Evolutionary conservation across 139 green algal species (phyloP), one percentile per base, ranked within the genome.

Genomic region (Picochlorum sp.): DNA sequence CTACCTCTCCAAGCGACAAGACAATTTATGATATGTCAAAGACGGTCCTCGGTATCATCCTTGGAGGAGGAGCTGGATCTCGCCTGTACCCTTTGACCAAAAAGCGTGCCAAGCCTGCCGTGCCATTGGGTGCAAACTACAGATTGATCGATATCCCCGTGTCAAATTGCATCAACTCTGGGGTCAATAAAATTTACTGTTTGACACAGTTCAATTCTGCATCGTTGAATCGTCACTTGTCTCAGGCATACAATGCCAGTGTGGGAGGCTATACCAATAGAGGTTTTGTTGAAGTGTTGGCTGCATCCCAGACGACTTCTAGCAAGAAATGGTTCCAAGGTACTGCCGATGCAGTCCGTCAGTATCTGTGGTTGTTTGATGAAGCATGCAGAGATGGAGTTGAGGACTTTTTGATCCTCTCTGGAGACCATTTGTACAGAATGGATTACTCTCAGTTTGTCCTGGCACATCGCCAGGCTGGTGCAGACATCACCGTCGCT

Each of bases 151-250:
- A 99, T 78, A 98, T 99, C 69, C 94, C 94, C 13, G 94, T 99
- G 44, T 91, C 76, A 81, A 99, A 99, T 82, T 99, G 94, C 86
- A 94, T 99, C 71, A 99, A 99, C 89, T 90, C 74, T 76, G 90
- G 92, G 69, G 84, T 99, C 58, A 96, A 90, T 81, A 99, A 99
- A 80, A 96, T 99, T 65, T 99, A 99, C 86, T 95, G 89, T 78
- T 81, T 99, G 14, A 99, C 94, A 16, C 94, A 99, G 85, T 99
- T 98, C 91, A 99, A 99, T 84, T 96, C 87, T 15, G 94, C 94
- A 11, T 98, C 91, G 18, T 89, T 99, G 45, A 99, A 99, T 81
- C 75, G 94, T 23, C 94, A 99, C 71, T 75, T 99, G 44, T 91
- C 88, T 4, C 86, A 94, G 62, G 94, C 94, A 24, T 99, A 99